Conservation (phyloP, 129 eudicot genomes). For the Tagetes patula region DNA sequence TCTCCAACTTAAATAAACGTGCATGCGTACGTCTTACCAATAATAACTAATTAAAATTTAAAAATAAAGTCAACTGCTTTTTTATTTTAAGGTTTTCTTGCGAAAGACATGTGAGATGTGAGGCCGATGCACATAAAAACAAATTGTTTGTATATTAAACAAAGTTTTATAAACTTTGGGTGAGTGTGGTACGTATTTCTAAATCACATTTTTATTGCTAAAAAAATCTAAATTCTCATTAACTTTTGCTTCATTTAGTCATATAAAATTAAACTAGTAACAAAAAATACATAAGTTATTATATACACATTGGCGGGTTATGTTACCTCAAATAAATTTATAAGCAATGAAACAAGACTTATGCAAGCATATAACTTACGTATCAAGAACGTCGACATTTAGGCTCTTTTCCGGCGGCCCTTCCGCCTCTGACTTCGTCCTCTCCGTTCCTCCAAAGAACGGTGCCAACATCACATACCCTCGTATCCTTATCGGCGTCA, state of each 20-base stretch:
- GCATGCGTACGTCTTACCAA: too few relatives aligned
- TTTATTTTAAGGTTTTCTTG: background rate
- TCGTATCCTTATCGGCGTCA: conserved; percentile 51
- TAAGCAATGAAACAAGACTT: background rate
- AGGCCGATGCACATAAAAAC: too few relatives aligned
- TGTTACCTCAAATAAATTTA: too few relatives aligned
- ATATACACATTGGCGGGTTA: too few relatives aligned
- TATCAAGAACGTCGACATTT: conserved; percentile 60
- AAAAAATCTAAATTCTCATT: too few relatives aligned
- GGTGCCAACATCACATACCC: conserved; percentile 84
- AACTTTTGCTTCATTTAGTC: too few relatives aligned
- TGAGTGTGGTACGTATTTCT: too few relatives aligned
- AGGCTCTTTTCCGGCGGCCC: conserved; percentile 53
- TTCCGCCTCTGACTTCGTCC: conserved; percentile 84
- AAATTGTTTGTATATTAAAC: too few relatives aligned
- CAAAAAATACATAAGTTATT: too few relatives aligned
- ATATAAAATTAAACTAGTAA: too few relatives aligned
- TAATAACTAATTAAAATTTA: background rate
- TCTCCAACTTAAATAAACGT: background rate
- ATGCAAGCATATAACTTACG: conserved; percentile 32
- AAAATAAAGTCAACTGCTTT: conserved; percentile 2
- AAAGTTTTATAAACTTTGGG: too few relatives aligned
- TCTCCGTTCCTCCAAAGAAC: conserved; percentile 71
- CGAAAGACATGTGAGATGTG: background rate
- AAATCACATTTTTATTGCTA: too few relatives aligned